These are phyloP conservation scores for Termitomyces eurrhizus DNA, from an alignment of 768 basidiomycete species.

Conservation along the genomic window DNA sequence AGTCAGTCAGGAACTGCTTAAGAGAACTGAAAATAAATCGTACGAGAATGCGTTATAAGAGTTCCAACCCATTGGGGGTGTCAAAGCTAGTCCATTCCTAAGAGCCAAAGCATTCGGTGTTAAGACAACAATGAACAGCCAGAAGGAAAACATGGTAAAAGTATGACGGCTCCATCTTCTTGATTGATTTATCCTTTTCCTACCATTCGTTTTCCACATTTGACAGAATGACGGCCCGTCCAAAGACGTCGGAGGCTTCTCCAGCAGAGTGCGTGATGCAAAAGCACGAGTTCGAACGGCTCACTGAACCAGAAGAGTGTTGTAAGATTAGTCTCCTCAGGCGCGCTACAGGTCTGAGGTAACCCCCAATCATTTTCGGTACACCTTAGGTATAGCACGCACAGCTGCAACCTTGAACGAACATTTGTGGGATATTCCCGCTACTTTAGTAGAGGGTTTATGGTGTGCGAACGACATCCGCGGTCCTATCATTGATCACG, in stretches of 20 bases:
- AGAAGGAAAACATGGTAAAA: constrained; percentile 7
- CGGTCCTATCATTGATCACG: too few relatives aligned
- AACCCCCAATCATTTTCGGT: neutral
- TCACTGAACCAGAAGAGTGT: neutral
- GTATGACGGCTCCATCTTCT: neutral
- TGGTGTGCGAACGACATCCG: too few relatives aligned
- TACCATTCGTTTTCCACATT: neutral
- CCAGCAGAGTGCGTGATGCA: constrained; percentile 3
- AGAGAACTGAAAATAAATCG: constrained; percentile 11
- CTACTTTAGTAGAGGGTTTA: too few relatives aligned
- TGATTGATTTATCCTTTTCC: neutral
- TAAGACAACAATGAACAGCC: constrained; percentile 10
- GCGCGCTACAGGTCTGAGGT: neutral
- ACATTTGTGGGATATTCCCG: neutral
- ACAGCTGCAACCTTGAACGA: neutral
- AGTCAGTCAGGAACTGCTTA: neutral
- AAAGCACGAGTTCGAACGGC: neutral
- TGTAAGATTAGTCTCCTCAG: neutral
- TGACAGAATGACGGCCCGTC: constrained; percentile 9
- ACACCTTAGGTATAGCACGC: neutral
- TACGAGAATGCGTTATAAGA: constrained; percentile 45
- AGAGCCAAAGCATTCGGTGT: constrained; percentile 21
- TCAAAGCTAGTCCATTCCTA: constrained; percentile 37
- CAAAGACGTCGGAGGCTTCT: neutral
- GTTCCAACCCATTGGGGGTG: constrained; percentile 47